Evolutionary conservation across 2,329 filamentous ascomycete species (phyloP), one percentile per base, ranked within the genome.

Genomic region (Cercospora brassicicola): DNA sequence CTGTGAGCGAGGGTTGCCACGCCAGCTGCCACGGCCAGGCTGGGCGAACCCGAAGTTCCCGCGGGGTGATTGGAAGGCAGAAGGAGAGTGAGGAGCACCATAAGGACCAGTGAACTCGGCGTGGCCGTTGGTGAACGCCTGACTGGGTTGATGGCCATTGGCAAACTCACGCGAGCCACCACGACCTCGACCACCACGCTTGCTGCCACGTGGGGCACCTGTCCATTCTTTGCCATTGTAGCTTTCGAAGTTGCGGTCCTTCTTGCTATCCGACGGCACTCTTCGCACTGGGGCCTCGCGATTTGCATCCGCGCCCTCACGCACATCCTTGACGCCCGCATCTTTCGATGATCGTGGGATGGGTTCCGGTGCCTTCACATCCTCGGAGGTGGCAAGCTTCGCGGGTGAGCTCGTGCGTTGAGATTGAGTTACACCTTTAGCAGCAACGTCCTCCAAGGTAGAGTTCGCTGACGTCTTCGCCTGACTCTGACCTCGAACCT

Each of bases 1-100:
- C 70, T 89, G 88, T 28, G 89, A 88, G 64, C 88, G 84, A 68
- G 85, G 78, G 64, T 78, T 79, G 72, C 84, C 82, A 61, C 87
- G 82, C 71, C 83, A 85, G 67, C 82, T 82, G 65, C 84, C 75
- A 59, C 77, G 74, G 42, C 74, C 71, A 53, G 68, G 81, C 76
- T 66, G 80, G 77, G 71, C 45, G 64, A 72, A 77, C 13, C 62
- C 59, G 31, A 70, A 71, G 10, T 59, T 70, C n/a, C 77, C 76
- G 51, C 78, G 75, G 4, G 71, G 64, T 26, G 71, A 53, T 53
- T 73, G 73, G 64, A 74, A 77, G 7, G 71, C 65, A 8, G 73
- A 73, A 4, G 77, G 75, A 23, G 77, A 78, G 30, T 71, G 71
- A 28, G 75, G 74, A 23, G 72, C 70, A 18, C 70, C 71, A 59